Conservation (phyloP, 805 yeast species). For the Nakazawaea siamensis region DNA sequence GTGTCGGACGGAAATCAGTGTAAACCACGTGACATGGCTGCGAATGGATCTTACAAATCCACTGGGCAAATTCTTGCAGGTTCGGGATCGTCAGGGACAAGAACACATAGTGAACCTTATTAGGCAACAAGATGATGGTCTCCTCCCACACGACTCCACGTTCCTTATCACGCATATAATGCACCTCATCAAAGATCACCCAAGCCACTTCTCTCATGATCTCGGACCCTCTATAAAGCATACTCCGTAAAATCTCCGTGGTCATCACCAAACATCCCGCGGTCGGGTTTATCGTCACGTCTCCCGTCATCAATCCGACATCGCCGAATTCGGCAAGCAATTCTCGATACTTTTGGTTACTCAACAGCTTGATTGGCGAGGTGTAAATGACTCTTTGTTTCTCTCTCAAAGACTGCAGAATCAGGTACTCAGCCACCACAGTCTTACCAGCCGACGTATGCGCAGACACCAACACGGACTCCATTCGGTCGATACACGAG, state of each 20-base stretch:
- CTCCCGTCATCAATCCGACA: slow-evolving; percentile 98
- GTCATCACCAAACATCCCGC: slow-evolving; percentile 99
- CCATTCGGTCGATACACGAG: slow-evolving; percentile 91
- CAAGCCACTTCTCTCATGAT: slow-evolving; percentile 98
- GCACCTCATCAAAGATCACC: slow-evolving; percentile 98
- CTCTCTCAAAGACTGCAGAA: slow-evolving; percentile 86
- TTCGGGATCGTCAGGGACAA: slow-evolving; percentile 96
- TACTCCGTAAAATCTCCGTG: slow-evolving; percentile 92
- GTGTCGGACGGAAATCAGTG: slow-evolving; percentile 98
- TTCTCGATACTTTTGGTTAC: slow-evolving; percentile 92
- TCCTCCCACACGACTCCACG: slow-evolving; percentile 99
- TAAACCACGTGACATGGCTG: slow-evolving; percentile 99
- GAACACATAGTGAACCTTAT: slow-evolving; percentile 89
- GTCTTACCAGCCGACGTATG: slow-evolving; percentile 98
- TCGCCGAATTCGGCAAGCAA: slow-evolving; percentile 89
- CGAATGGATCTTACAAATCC: slow-evolving; percentile 91
- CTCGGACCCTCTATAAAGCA: slow-evolving; percentile 96
- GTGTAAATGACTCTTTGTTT: slow-evolving; percentile 94
- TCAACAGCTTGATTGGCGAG: slow-evolving; percentile 90
- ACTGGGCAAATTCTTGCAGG: slow-evolving; percentile 97
- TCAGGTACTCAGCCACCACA: slow-evolving; percentile 94
- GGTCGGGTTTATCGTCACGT: slow-evolving; percentile 95
- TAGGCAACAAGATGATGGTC: slow-evolving; percentile 90
- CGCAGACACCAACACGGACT: slow-evolving; percentile 93
- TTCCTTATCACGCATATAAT: slow-evolving; percentile 95